These are phyloP conservation scores for Crepidotus variabilis DNA, from an alignment of 768 basidiomycete genomes.

Conservation along the genomic window DNA sequence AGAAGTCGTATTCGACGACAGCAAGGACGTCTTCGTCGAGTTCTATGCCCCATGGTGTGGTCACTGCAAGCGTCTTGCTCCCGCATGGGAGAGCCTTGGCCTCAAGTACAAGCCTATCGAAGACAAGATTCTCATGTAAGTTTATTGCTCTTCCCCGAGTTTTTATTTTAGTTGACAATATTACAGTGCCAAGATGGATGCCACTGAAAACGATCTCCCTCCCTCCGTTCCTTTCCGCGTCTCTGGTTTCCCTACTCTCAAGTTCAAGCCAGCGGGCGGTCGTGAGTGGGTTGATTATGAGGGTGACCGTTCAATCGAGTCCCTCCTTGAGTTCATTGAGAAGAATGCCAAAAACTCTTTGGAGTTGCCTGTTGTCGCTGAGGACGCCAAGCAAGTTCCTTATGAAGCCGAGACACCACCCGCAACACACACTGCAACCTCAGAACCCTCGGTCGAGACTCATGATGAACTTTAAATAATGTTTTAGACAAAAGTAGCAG, in stretches of 20 bases:
- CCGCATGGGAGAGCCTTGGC: conserved; percentile 88
- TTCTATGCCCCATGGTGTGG: conserved; percentile 98
- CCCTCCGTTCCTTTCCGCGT: conserved; percentile 84
- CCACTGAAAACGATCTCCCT: conserved; percentile 94
- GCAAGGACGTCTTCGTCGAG: conserved; percentile 94
- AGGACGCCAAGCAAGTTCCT: conserved; percentile 31
- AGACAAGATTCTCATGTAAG: conserved; percentile 77
- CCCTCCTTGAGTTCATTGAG: conserved; percentile 79
- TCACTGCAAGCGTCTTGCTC: conserved; percentile 96
- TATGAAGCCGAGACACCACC: conserved; percentile 22
- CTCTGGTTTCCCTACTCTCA: conserved; percentile 89
- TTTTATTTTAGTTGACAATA: conserved; percentile 12
- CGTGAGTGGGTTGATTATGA: conserved; percentile 89
- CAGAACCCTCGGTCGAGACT: conserved; percentile 14
- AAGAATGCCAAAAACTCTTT: conserved; percentile 75
- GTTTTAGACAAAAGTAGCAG: not conserved
- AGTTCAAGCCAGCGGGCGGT: conserved; percentile 91
- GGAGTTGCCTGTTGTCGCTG: conserved; percentile 31
- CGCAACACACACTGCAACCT: not conserved
- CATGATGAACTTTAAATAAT: conserved; percentile 45
- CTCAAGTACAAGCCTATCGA: conserved; percentile 76
- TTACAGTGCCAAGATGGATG: conserved; percentile 89
- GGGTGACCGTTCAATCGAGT: conserved; percentile 88
- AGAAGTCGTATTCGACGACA: conserved; percentile 76
- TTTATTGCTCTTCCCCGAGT: conserved; percentile 3